Evolutionary conservation across 352 stramenopile genomes (phyloP).

Genomic region (Phytophthora crassamura): DNA sequence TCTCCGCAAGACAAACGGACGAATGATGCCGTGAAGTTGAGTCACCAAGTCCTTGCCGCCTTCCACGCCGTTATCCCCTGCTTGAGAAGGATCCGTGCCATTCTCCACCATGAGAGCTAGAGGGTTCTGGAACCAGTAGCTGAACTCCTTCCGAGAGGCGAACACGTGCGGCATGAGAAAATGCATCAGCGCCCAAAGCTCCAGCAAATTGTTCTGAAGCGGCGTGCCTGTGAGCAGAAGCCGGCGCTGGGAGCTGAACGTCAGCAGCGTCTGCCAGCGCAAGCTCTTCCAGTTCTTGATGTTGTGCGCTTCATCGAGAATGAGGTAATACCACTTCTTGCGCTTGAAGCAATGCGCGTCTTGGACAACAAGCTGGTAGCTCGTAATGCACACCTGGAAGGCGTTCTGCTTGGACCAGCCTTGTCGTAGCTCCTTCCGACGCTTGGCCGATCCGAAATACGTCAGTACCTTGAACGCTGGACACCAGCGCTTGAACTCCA

Average conservation of each 20-base stretch:
- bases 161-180: slow-evolving; percentile 99
- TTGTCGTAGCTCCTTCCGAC: slow-evolving; percentile 87
- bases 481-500: slow-evolving; percentile 98
- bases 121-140: slow-evolving; percentile 98
- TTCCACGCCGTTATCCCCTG: slow-evolving; percentile 40
- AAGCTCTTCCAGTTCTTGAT: slow-evolving; percentile 99
- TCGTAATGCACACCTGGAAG: slow-evolving; percentile 99
- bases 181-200: slow-evolving; percentile 98
- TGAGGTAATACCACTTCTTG: slow-evolving; percentile 99
- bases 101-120: slow-evolving; percentile 88
- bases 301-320: slow-evolving; percentile 99
- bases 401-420: slow-evolving; percentile 97
- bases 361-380: slow-evolving; percentile 98
- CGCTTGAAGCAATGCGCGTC: slow-evolving; percentile 97
- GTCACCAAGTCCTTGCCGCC: slow-evolving; percentile 80
- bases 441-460: slow-evolving; percentile 98
- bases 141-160: slow-evolving; percentile 93
- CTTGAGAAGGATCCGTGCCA: slow-evolving; percentile 76
- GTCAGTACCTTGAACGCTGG: slow-evolving; percentile 97
- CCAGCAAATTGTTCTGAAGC: slow-evolving; percentile 98
- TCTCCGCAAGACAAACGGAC: slow-evolving; percentile 96
- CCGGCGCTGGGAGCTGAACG: slow-evolving; percentile 95
- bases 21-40: slow-evolving; percentile 97
- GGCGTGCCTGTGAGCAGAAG: slow-evolving; percentile 96
- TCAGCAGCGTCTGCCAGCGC: slow-evolving; percentile 98